Percentiles rank a stretch among this genome's conserved stretches.
Conservation (phyloP, 1,284 basidiomycete species). For the Tremellales sp. region DNA sequence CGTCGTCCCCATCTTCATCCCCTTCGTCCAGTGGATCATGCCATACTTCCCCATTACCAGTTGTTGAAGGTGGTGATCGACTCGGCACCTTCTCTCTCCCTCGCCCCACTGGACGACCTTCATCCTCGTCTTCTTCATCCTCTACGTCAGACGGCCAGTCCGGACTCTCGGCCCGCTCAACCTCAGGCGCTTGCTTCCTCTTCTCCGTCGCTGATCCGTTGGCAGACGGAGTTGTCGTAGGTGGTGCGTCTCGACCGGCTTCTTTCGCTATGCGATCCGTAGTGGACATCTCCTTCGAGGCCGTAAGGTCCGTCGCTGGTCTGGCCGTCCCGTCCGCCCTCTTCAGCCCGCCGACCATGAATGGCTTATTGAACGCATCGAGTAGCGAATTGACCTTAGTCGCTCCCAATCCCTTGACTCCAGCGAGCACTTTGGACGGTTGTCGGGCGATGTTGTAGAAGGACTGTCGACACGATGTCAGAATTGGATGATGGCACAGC, state of each 20-base stretch:
- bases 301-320: not conserved
- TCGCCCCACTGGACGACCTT: not conserved
- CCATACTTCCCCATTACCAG: slow-evolving; percentile 11
- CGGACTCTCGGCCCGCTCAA: slow-evolving; percentile 13
- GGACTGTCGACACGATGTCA: slow-evolving; percentile 52
- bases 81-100: slow-evolving; percentile 10
- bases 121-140: slow-evolving; percentile 12
- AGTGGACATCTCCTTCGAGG: not conserved
- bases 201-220: too few relatives aligned
- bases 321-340: not conserved
- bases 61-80: slow-evolving; percentile 19
- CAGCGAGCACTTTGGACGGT: slow-evolving; percentile 67
- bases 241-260: too few relatives aligned
- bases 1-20: slow-evolving; percentile 19
- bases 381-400: slow-evolving; percentile 73
- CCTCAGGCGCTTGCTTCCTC: slow-evolving; percentile 1
- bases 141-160: slow-evolving; percentile 24
- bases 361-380: slow-evolving; percentile 54
- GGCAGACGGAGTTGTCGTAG: too few relatives aligned
- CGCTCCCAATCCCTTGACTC: slow-evolving; percentile 88
- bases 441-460: slow-evolving; percentile 74
- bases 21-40: slow-evolving; percentile 31
- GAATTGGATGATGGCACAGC: not conserved
- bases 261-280: not conserved
- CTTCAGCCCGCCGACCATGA: slow-evolving; percentile 41